These are phyloP conservation scores for Takashimella koratensis DNA, from an alignment of 1,284 basidiomycete genomes.

Conservation along the genomic window DNA sequence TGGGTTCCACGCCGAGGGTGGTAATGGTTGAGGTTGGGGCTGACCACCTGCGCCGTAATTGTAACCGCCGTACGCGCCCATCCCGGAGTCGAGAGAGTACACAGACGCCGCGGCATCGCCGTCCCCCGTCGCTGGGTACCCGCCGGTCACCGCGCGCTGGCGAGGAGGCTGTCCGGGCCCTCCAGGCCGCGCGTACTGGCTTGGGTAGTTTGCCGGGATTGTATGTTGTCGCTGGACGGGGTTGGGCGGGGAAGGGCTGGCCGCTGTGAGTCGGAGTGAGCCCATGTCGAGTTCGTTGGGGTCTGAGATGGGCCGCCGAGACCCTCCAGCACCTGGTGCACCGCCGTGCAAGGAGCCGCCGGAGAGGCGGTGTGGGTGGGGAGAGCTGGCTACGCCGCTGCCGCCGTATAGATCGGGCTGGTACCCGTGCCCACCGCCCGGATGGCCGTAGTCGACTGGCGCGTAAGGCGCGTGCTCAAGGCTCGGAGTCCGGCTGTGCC, in stretches of 20 bases:
- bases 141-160: conserved; percentile 20
- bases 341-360: conserved; percentile 9
- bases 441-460: conserved; percentile 41
- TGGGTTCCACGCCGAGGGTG: not conserved
- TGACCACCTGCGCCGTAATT: not conserved
- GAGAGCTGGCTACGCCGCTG: not conserved
- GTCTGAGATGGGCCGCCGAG: conserved; percentile 34
- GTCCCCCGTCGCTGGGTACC: conserved; percentile 11
- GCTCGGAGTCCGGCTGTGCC: conserved; percentile 17
- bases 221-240: conserved; percentile 18
- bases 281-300: conserved; percentile 33
- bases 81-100: conserved; percentile 45
- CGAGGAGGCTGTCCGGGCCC: conserved; percentile 9
- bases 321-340: conserved; percentile 2
- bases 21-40: not conserved
- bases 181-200: not conserved
- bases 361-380: conserved; percentile 25
- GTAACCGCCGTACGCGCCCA: conserved; percentile 33
- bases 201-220: conserved; percentile 4
- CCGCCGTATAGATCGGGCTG: not conserved
- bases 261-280: conserved; percentile 31
- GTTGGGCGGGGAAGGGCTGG: conserved; percentile 9
- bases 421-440: conserved; percentile 15
- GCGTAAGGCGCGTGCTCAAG: conserved; percentile 35
- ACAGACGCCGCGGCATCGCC: conserved; percentile 41